Percentiles rank a stretch among this genome's conserved stretches.
These are phyloP conservation scores for Theileria parva DNA, from an alignment of 169 alveolate genomes.

Conservation along the genomic window DNA sequence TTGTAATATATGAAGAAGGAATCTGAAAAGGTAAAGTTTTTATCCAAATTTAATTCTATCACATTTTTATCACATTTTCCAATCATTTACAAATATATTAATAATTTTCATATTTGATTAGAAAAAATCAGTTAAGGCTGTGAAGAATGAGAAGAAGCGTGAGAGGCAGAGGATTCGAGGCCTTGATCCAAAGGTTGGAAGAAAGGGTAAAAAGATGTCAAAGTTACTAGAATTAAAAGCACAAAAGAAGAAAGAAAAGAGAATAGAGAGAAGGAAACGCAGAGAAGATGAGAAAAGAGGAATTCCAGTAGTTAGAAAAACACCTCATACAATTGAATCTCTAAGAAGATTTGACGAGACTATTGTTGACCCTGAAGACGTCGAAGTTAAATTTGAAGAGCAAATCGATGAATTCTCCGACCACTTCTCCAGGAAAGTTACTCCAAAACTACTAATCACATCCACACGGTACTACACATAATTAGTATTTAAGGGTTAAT, in stretches of 20 bases:
- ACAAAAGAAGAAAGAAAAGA: constrained; percentile 5
- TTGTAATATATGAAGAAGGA: too few relatives aligned
- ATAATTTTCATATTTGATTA: not conserved
- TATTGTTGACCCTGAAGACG: constrained; percentile 35
- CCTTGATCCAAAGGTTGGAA: constrained; percentile 1
- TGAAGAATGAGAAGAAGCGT: constrained; percentile 29
- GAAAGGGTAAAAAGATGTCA: not conserved
- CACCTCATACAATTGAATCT: constrained; percentile 64
- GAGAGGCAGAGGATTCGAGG: constrained; percentile 55
- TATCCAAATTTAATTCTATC: too few relatives aligned
- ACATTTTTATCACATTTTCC: too few relatives aligned
- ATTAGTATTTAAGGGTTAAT: not conserved
- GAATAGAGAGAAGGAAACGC: constrained; percentile 26
- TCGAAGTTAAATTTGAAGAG: constrained; percentile 61
- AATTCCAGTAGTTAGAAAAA: constrained; percentile 28
- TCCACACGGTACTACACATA: constrained; percentile 37
- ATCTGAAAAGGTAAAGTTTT: too few relatives aligned
- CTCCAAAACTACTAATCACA: constrained; percentile 58
- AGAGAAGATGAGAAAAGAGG: constrained; percentile 25
- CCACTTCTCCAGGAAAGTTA: constrained; percentile 40
- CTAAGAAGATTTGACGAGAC: constrained; percentile 64
- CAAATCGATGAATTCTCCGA: constrained; percentile 59
- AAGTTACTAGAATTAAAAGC: constrained; percentile 8
- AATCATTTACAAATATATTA: too few relatives aligned
- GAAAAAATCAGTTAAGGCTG: constrained; percentile 20